phyloP scores from a whole-genome alignment of 805 yeast genomes.

The Schwanniomyces sp. region DNA sequence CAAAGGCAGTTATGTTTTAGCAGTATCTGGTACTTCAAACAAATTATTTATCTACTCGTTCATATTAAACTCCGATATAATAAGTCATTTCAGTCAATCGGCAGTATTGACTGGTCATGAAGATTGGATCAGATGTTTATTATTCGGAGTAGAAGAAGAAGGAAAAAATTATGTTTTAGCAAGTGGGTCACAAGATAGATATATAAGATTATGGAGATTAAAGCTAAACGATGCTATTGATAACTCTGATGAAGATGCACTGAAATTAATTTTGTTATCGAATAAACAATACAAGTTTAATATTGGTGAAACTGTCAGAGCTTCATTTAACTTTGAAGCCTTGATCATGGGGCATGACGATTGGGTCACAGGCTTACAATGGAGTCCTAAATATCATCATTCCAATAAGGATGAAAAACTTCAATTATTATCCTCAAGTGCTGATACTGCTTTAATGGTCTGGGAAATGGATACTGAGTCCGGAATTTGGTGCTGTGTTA shows the following conservation, averaged over 20 bases:
- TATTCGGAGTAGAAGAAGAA: constrained; percentile 49
- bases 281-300: constrained; percentile 71
- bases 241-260: constrained; percentile 53
- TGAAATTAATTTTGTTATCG: constrained; percentile 54
- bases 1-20: constrained; percentile 44
- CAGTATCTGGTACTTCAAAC: constrained; percentile 72
- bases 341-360: constrained; percentile 97
- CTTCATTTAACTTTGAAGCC: constrained; percentile 82
- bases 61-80: constrained; percentile 10
- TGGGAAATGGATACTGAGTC: constrained; percentile 89
- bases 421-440: constrained; percentile 77
- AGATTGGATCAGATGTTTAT: constrained; percentile 86
- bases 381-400: constrained; percentile 57
- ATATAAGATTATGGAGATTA: constrained; percentile 86
- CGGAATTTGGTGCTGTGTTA: constrained; percentile 85
- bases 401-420: constrained; percentile 31
- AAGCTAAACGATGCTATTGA: constrained; percentile 55
- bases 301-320: constrained; percentile 32
- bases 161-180: constrained; percentile 68
- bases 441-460: constrained; percentile 89
- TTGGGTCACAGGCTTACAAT: constrained; percentile 83
- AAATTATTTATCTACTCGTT: constrained; percentile 56
- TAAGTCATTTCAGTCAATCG: constrained; percentile 29
- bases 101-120: constrained; percentile 85
- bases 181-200: constrained; percentile 89